A percentile compares a stretch with the other conserved stretches of the same genome.
phyloP scores from a whole-genome alignment of 2,329 filamentous ascomycete genomes.

The Diaporthe australafricana region DNA sequence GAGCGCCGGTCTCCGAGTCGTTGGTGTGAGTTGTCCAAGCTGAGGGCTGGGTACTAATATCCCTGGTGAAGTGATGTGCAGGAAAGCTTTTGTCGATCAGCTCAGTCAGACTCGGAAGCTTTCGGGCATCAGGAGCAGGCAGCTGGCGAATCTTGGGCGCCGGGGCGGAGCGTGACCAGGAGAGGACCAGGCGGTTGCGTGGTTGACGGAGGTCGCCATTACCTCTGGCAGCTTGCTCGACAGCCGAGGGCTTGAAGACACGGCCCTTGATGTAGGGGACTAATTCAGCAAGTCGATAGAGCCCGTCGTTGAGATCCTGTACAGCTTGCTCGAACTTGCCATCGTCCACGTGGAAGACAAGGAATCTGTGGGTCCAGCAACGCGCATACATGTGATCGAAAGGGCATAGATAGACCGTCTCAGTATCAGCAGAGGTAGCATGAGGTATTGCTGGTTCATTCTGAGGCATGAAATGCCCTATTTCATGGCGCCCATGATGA shows the following conservation, averaged over 20 bases:
- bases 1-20: neutral
- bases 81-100: neutral
- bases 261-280: neutral
- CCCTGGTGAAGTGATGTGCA: neutral
- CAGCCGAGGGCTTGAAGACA: neutral
- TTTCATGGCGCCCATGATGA: neutral
- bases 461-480: neutral
- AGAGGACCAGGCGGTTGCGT: neutral
- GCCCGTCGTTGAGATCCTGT: neutral
- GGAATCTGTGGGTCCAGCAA: neutral
- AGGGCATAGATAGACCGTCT: neutral
- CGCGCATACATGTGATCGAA: neutral
- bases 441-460: neutral
- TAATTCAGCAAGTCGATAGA: neutral
- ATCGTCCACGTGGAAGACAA: neutral
- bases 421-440: neutral
- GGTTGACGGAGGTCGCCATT: neutral
- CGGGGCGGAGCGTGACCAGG: neutral
- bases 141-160: neutral
- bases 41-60: neutral
- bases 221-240: no score
- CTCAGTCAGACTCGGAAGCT: neutral
- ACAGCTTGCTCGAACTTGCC: neutral
- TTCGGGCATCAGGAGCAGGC: neutral
- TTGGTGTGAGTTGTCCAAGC: neutral